These are phyloP conservation scores for Endoconidiophora polonica DNA, from an alignment of 2,329 filamentous ascomycete genomes.

Conservation along the genomic window DNA sequence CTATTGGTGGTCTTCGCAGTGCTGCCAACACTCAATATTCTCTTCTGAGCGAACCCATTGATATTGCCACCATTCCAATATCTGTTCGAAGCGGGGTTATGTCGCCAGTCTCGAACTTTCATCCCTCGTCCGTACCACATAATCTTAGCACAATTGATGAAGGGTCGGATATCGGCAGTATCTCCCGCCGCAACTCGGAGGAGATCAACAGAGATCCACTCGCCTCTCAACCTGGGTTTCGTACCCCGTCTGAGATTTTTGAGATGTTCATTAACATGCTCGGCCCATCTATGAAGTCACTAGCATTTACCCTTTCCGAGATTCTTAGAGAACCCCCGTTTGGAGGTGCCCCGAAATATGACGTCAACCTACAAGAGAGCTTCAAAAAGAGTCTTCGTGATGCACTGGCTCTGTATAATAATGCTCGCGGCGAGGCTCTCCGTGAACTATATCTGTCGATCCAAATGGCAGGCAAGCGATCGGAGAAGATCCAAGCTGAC, in stretches of 20 bases:
- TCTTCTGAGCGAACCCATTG: conserved; percentile 46
- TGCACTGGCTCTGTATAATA: conserved; percentile 64
- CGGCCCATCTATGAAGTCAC: conserved; percentile 86
- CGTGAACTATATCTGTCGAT: conserved; percentile 66
- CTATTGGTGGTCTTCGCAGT: conserved; percentile 77
- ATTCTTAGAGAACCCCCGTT: conserved; percentile 82
- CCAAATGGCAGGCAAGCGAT: conserved; percentile 49
- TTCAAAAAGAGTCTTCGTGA: conserved; percentile 66
- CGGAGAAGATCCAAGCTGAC: conserved; percentile 69
- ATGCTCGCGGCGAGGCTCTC: conserved; percentile 59
- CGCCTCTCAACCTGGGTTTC: conserved; percentile 24
- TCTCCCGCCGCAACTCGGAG: conserved; percentile 6
- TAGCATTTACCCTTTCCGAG: conserved; percentile 80
- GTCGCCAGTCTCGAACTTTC: conserved; percentile 12
- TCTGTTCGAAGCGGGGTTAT: conserved; percentile 3
- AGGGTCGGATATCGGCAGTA: conserved; percentile 1
- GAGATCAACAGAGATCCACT: conserved; percentile 8
- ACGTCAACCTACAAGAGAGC: conserved; percentile 60
- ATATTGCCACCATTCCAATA: not conserved
- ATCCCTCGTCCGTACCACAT: conserved; percentile 14
- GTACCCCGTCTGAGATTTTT: conserved; percentile 69
- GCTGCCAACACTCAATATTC: conserved; percentile 80
- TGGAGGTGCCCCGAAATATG: conserved; percentile 45
- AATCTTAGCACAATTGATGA: conserved; percentile 17
- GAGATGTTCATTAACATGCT: conserved; percentile 75